Evolutionary conservation across 1,284 basidiomycete genomes (phyloP), one percentile per base, ranked within the genome.

Genomic region (Rhodotorula sp.): DNA sequence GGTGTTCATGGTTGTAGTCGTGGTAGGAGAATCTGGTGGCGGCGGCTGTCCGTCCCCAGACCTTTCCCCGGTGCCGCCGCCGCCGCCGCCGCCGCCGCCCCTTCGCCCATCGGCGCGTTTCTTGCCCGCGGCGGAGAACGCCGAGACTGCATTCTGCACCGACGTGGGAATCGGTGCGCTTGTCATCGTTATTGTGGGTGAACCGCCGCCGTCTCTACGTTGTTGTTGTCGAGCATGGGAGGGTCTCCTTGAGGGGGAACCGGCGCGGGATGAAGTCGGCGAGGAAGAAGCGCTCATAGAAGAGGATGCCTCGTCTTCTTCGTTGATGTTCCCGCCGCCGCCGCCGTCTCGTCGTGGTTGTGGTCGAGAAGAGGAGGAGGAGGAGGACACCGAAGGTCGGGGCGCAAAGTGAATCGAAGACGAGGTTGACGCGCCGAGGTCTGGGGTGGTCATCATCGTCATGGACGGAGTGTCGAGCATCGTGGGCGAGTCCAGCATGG

Each of bases 51-150:
- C 39, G 39, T 43, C 39, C 8, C 20, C 4, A 70, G 68, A 5
- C 75, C 75, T 39, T 76, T 72, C 52, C 74, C 74, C 29, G 29
- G 29, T 29, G 29, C 29, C 29, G 29, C 29, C 29, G 29, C 29
- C 29, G 29, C 29, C 29, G 29, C 29, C 29, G 29, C 29, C 29
- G 18, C 70, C 74, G 23, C 74, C 74, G 34, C 74, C 74, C 4
- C 74, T 43, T 3, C 75, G 43, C 2, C 72, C 72, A 51, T 72
- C 71, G 7, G 70, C 70, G n/a, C 73, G 64, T 2, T 67, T 58
- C 7, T 54, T 57, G 21, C 75, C 75, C 3, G 72, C 73, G 43
- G 21, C 31, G 8, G 70, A 69, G 58, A 76, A 76, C 20, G 75
- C 72, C 12, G 67, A 67, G 52, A 76, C 65, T 31, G 73, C 75